Base-by-base conservation (phyloP, 2,329 filamentous ascomycete species). In the Ceratocystis colombiana region DNA sequence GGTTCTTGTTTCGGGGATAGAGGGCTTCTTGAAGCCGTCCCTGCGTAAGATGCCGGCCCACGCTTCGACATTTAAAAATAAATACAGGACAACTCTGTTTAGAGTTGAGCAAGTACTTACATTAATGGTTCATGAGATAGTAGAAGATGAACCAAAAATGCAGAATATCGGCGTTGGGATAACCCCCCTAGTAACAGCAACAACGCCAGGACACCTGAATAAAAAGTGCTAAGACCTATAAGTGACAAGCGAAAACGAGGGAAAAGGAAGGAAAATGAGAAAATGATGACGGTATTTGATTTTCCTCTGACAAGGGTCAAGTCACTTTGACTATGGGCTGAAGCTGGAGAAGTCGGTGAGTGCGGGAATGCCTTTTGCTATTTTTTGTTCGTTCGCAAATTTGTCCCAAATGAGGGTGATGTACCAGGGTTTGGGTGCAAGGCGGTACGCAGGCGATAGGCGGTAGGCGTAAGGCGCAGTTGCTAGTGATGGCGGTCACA, bases 61-160 rank as follows among this genome's bases (percentile, higher is more conserved):
- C 28, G 55, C 55, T 59, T 59, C 17, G 55, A 59, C 55, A 59
- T 59, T 59, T 59, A 59, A 59, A 59, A 20, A 37, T 37, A 15
- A 30, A 59, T 59, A 10, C 55, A 59, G 3, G 37, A 22, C 25
- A 37, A 30, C 55, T 59, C 55, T n/a, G 28, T 37, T 37, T 15
- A 59, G 28, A 25, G 17, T 30, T 15, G 33, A 59, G 8, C 5
- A n/a, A 8, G 55, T 6, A 17, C n/a, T 59, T 3, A 5, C 55
- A 59, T 59, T n/a, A 59, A 37, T 10, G n/a, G 28, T n/a, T 59
- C 25, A 59, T 37, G 30, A 8, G 25, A 33, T 33, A 4, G 28
- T 59, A 33, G 28, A 59, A 17, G 2, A 37, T 20, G 55, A 25
- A 5, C 17, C 15, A 59, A 59, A 37, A 59, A 33, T 33, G 33